phyloP scores from a whole-genome alignment of 495 filamentous ascomycete genomes.

The Cercophora newfieldiana region DNA sequence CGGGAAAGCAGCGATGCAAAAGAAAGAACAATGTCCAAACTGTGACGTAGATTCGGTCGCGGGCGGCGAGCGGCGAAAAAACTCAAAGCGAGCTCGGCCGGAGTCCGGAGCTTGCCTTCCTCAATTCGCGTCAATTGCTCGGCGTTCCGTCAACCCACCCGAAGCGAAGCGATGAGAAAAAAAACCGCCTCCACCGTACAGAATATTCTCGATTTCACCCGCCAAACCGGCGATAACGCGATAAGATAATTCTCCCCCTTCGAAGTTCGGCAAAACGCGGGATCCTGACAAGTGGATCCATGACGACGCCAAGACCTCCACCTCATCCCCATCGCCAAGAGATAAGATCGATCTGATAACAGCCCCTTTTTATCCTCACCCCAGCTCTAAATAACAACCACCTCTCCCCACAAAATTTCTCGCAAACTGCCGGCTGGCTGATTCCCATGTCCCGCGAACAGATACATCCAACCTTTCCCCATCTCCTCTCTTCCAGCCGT shows the following conservation, averaged over 20 bases:
- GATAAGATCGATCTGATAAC: constrained; percentile 8
- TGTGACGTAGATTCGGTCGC: not conserved
- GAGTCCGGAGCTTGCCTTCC: constrained; percentile 11
- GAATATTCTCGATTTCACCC: constrained; percentile 9
- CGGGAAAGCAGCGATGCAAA: not conserved
- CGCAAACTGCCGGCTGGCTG: not conserved
- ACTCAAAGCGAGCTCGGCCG: constrained; percentile 8
- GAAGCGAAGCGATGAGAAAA: no score
- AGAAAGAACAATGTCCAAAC: not conserved
- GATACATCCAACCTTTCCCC: no score
- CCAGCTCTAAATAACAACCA: not conserved
- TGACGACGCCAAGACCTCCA: not conserved
- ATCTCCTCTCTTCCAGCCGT: no score
- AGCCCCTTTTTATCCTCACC: not conserved
- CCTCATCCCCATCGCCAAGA: not conserved
- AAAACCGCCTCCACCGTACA: not conserved
- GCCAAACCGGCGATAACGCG: not conserved
- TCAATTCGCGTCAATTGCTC: not conserved
- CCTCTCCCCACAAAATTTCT: not conserved
- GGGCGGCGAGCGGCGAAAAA: constrained; percentile 3
- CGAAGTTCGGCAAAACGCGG: constrained; percentile 1
- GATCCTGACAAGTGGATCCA: not conserved
- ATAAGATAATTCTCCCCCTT: not conserved
- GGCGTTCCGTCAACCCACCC: not conserved
- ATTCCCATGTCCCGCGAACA: not conserved